Evolutionary conservation across 2,329 filamentous ascomycete genomes (phyloP), one percentile per base, ranked within the genome.

Genomic region (Aspergillus neoniger): DNA sequence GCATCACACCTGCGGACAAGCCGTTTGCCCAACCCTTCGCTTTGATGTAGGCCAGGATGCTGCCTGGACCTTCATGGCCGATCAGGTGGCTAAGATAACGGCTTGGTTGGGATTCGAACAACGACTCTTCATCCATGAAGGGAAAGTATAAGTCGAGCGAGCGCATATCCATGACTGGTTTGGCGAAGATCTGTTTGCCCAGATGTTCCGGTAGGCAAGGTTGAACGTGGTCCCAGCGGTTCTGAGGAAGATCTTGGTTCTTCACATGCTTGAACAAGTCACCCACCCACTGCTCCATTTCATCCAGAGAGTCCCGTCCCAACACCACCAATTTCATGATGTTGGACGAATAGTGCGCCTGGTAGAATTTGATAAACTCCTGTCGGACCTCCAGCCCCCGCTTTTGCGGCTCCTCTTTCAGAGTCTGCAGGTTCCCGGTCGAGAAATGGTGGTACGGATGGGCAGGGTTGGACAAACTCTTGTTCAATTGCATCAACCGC

Each of bases 391-490:
- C 91, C 68, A 97, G 85, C 4, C 92, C 92, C 52, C 87, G 82
- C 48, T 87, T 85, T 72, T 95, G 87, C 1, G 93, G 93, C 5
- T 89, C 83, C 57, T 91, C 91, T 77, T 95, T 93, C 62, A 97
- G 82, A 0, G 92, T 91, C 72, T 95, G 87, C 62, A 93, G 85
- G 72, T 93, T 96, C 57, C 93, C 93, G 0, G 93, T 97, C 0
- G 91, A 93, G 74, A 97, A 97, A 71, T 96, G 90, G 74, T 91
- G 91, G 74, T 91, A 96, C 0, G 93, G 93, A 70, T 97, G 93
- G 14, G 88, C 86, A 3, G 91, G 88, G 75, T 94, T 96, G 2
- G 92, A 91, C n/a, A 95, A 80, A 3, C 89, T 89, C 79, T 96
- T 96, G 72, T 91, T 90, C 23, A 97, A 83, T 77, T 97, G 93